Conservation (phyloP, 139 green algal genomes). For the Coccomyxa sp. region DNA sequence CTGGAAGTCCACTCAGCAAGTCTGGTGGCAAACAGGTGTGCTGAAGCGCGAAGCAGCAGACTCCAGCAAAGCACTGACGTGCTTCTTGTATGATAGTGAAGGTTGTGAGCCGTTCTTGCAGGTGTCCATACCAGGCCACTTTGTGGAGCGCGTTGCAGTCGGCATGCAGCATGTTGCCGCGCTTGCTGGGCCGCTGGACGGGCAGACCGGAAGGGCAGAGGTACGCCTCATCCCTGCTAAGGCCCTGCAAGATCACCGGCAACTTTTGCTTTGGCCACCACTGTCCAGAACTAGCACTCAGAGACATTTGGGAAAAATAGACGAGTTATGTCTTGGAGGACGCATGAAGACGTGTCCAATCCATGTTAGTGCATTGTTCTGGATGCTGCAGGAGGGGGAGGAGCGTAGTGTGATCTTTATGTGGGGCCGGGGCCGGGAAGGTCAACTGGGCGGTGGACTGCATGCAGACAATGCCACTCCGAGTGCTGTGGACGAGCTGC, state of each 20-base stretch:
- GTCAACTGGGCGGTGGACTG: constrained; percentile 63
- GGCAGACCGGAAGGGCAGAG: constrained; percentile 3
- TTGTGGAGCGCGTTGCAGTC: constrained; percentile 48
- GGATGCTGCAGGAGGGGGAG: constrained; percentile 5
- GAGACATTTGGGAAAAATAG: too few species aligned
- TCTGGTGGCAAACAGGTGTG: background rate
- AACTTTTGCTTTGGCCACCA: too few species aligned
- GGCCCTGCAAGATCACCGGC: too few species aligned
- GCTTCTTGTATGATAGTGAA: background rate
- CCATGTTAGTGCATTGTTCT: background rate
- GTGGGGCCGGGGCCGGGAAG: constrained; percentile 64
- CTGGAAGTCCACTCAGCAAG: too few species aligned
- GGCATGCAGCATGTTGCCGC: constrained; percentile 64
- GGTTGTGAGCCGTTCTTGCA: constrained; percentile 3
- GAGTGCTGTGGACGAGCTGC: constrained; percentile 35
- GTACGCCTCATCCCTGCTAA: background rate
- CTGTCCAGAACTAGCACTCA: too few species aligned
- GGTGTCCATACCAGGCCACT: constrained; percentile 20
- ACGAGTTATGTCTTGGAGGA: too few species aligned
- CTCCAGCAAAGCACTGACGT: background rate
- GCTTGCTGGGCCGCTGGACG: constrained; percentile 39
- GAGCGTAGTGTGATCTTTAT: constrained; percentile 40
- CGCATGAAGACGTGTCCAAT: too few species aligned
- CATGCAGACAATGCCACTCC: constrained; percentile 43
- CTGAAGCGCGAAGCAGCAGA: background rate